Evolutionary conservation across 805 yeast genomes (phyloP).

Genomic region (Ogataea salicorniae): DNA sequence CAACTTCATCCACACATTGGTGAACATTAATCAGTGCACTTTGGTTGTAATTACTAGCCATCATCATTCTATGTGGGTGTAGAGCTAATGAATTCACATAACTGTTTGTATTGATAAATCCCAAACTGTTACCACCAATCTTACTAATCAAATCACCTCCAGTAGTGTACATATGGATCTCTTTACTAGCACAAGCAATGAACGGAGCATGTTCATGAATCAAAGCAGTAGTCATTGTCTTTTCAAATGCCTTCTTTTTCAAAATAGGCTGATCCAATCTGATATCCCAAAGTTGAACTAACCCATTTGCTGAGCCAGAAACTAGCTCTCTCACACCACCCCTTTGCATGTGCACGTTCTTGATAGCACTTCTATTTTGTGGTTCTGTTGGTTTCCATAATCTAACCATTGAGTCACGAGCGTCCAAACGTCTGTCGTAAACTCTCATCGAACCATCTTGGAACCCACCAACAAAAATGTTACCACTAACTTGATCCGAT

Average conservation of each 20-base stretch:
- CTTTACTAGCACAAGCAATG: constrained; percentile 79
- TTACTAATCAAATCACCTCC: constrained; percentile 67
- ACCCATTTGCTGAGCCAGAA: constrained; percentile 79
- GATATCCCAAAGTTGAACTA: constrained; percentile 87
- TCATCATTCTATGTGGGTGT: constrained; percentile 93
- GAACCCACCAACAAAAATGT: constrained; percentile 85
- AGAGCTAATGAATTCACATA: constrained; percentile 65
- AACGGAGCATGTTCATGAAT: constrained; percentile 97
- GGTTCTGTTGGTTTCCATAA: constrained; percentile 58
- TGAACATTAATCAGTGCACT: constrained; percentile 67
- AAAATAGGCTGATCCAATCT: constrained; percentile 67
- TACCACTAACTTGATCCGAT: constrained; percentile 93
- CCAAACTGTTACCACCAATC: constrained; percentile 31
- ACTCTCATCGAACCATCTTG: constrained; percentile 86
- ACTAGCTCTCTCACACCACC: constrained; percentile 91
- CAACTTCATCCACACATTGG: constrained; percentile 37
- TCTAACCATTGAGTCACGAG: constrained; percentile 80
- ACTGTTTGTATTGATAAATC: constrained; percentile 37
- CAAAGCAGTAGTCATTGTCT: constrained; percentile 61
- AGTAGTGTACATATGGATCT: constrained; percentile 79
- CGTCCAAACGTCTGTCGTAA: constrained; percentile 82
- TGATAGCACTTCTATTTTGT: constrained; percentile 33
- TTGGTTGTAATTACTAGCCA: constrained; percentile 81
- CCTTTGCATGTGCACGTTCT: constrained; percentile 89
- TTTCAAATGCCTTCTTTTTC: constrained; percentile 49